Percentiles rank a stretch among this genome's conserved stretches.
phyloP scores from a whole-genome alignment of 805 yeast species.

The Ogataea sp. region DNA sequence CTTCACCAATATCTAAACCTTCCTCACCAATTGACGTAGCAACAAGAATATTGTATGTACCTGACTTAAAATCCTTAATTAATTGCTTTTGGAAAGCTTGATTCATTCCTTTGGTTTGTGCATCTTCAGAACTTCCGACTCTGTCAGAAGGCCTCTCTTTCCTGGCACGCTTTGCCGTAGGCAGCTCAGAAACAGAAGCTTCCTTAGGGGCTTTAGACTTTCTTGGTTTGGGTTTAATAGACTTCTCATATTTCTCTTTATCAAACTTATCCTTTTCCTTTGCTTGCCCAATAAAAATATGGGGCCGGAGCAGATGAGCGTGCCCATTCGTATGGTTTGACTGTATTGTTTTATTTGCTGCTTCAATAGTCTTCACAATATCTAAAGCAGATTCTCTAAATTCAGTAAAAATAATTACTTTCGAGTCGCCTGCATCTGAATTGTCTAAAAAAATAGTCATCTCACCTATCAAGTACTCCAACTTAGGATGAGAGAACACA shows the following conservation, averaged over 20 bases:
- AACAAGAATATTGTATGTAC: constrained; percentile 70
- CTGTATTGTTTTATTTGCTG: constrained; percentile 13
- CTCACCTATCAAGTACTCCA: constrained; percentile 50
- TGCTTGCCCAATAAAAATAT: constrained; percentile 90
- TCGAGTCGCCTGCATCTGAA: constrained; percentile 39
- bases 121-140: constrained; percentile 62
- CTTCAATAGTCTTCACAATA: constrained; percentile 60
- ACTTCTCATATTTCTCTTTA: constrained; percentile 38
- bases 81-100: constrained; percentile 82
- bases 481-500: constrained; percentile 60
- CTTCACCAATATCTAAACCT: constrained; percentile 97
- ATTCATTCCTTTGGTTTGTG: constrained; percentile 79
- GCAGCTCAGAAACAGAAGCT: constrained; percentile 17
- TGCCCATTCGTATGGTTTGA: constrained; percentile 16
- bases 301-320: constrained; percentile 45
- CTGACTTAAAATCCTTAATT: constrained; percentile 64
- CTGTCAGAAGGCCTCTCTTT: constrained; percentile 22
- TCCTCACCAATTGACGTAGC: constrained; percentile 99
- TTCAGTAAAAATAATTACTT: constrained; percentile 84
- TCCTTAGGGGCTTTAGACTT: constrained; percentile 24
- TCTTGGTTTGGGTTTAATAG: constrained; percentile 35
- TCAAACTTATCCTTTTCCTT: constrained; percentile 64
- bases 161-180: constrained; percentile 15
- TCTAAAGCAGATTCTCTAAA: constrained; percentile 86
- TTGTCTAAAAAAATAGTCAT: constrained; percentile 44